Base-by-base conservation (phyloP, 2,329 filamentous ascomycete species). In the Fusarium torreyae region DNA sequence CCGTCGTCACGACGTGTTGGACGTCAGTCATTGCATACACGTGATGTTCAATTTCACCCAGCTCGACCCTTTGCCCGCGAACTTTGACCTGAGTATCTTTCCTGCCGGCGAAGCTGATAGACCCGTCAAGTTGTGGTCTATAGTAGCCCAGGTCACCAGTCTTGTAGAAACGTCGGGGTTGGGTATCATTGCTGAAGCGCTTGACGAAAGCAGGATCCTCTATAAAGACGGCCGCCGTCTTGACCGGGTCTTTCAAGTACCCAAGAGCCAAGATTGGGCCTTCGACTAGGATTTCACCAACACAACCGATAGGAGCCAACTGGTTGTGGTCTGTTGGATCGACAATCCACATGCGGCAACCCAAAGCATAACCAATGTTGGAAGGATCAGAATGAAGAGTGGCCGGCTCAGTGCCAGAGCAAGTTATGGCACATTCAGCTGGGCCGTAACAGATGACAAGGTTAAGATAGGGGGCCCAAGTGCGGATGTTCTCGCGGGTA, bases 1-100 rank as follows among this genome's bases (percentile, higher is more conserved):
- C 55, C 43, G 55, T 34, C 43, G 55, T 50, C 18, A 55, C 36
- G 2, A 50, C 55, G 57, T 60, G 57, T 24, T 43, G 50, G 43
- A 60, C 55, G 10, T 40, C 50, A 48, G 34, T 31, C 40, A 60
- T 39, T 11, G 57, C 48, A 42, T 50, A 20, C 18, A 20, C 18
- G 18, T 20, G 18, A 20, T 20, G 18, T 20, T 20, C 18, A 20
- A 20, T 20, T 20, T 20, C 18, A 20, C 18, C 18, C 18, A 20
- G 18, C 3, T 20, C 18, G 18, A 20, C 18, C 18, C 18, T 20
- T 20, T 20, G 18, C 18, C 18, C 18, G 18, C 18, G 18, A 20
- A 20, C 18, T 20, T 20, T 20, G 18, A 20, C 18, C 18, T 20
- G 18, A 20, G 18, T 20, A 20, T 20, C 18, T 20, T 20, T 20